Evolutionary conservation across 495 filamentous ascomycete species (phyloP).

Genomic region (Penicillium arizonense): DNA sequence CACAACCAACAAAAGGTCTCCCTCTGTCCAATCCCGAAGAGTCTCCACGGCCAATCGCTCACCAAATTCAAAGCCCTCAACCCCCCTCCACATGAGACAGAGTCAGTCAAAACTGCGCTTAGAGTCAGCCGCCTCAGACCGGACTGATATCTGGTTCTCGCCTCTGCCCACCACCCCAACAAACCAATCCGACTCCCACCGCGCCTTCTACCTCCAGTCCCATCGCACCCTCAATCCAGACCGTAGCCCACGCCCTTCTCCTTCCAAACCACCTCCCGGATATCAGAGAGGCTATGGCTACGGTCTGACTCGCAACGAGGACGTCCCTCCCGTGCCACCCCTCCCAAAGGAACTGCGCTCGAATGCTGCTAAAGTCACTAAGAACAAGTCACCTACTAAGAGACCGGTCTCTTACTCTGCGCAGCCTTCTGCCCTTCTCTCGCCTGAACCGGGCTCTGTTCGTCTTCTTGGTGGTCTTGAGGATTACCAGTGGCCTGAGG

Average conservation of each 20-base stretch:
- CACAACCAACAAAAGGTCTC: conserved; percentile 16
- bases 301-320: conserved; percentile 14
- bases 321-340: conserved; percentile 47
- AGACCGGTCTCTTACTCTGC: conserved; percentile 8
- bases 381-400: conserved; percentile 28
- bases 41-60: conserved; percentile 13
- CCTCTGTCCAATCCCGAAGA: conserved; percentile 15
- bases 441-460: conserved; percentile 3
- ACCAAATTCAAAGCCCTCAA: conserved; percentile 22
- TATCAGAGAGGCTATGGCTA: too few species aligned
- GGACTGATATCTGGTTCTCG: conserved; percentile 16
- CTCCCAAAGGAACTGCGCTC: conserved; percentile 39
- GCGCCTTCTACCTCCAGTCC: conserved; percentile 24
- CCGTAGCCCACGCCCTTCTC: conserved; percentile 16
- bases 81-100: conserved; percentile 27
- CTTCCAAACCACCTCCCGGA: neutral
- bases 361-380: conserved; percentile 33
- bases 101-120: conserved; percentile 26
- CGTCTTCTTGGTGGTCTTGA: conserved; percentile 10
- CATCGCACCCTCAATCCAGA: conserved; percentile 23
- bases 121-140: conserved; percentile 11
- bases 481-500: conserved; percentile 46
- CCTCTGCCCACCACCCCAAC: conserved; percentile 22
- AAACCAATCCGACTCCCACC: conserved; percentile 5
- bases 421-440: neutral